phyloP scores from a whole-genome alignment of 2,329 filamentous ascomycete species.

The Tricladium varicosporioides region DNA sequence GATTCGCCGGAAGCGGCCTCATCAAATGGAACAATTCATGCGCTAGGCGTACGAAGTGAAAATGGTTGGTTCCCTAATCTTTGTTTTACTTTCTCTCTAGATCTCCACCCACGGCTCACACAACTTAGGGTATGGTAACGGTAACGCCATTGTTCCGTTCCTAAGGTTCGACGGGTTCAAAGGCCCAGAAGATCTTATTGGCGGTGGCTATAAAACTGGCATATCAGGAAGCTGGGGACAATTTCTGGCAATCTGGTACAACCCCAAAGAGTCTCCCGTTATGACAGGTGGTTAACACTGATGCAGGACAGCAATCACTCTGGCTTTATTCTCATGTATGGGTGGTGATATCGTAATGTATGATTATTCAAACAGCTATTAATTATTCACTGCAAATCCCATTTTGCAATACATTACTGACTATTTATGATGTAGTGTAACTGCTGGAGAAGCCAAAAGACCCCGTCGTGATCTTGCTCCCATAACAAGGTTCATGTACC shows the following conservation, averaged over 20 bases:
- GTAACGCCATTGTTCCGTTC: neutral
- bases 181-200: neutral
- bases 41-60: neutral
- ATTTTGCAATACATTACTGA: neutral
- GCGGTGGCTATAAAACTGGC: neutral
- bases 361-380: neutral
- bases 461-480: neutral
- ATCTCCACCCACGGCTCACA: neutral
- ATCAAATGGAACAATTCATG: neutral
- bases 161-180: neutral
- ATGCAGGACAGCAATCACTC: neutral
- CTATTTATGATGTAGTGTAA: neutral
- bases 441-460: neutral
- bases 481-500: neutral
- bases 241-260: neutral
- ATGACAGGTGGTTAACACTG: neutral
- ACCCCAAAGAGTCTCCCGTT: too few species aligned
- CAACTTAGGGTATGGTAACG: neutral
- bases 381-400: neutral
- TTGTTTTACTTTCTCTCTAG: neutral
- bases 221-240: conserved; percentile 1
- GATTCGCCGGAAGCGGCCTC: neutral
- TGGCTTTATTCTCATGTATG: neutral
- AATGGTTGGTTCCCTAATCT: neutral
- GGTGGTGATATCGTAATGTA: neutral